phyloP scores from a whole-genome alignment of 2,329 filamentous ascomycete genomes.

The Eurotiales sp. region DNA sequence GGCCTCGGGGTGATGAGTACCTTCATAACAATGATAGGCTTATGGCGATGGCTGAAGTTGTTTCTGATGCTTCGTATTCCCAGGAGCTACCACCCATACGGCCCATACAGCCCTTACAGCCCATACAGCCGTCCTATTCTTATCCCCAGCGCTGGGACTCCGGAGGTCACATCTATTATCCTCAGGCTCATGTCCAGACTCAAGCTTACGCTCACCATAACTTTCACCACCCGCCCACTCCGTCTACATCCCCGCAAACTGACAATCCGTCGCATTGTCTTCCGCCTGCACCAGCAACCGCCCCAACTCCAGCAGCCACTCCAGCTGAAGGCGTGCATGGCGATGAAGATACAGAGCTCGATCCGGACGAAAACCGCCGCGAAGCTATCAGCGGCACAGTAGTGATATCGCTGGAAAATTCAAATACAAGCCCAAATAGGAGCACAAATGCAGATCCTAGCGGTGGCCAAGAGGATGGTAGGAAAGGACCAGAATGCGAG shows the following conservation, averaged over 20 bases:
- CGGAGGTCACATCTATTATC: background rate
- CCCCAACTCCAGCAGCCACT: background rate
- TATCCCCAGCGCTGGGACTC: background rate
- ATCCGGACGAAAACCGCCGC: background rate
- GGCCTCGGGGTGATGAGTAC: constrained; percentile 1
- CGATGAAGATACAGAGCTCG: constrained; percentile 1
- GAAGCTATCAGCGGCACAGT: background rate
- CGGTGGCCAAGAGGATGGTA: no score
- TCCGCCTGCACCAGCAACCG: constrained; percentile 3
- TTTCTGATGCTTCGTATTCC: constrained; percentile 5
- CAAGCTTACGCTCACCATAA: no score
- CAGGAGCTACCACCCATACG: no score
- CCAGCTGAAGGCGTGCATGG: background rate
- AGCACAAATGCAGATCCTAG: no score
- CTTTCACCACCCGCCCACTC: background rate
- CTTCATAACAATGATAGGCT: constrained; percentile 5
- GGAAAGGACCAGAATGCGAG: no score
- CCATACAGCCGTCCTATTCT: background rate
- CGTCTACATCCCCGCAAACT: background rate
- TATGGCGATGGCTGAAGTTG: constrained; percentile 9
- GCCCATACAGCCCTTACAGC: no score
- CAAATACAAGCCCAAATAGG: no score
- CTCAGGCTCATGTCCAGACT: no score
- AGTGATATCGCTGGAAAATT: no score
- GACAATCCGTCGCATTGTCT: background rate